Evolutionary conservation across 257 asterid genomes (phyloP).

Genomic region (Petrea volubilis): DNA sequence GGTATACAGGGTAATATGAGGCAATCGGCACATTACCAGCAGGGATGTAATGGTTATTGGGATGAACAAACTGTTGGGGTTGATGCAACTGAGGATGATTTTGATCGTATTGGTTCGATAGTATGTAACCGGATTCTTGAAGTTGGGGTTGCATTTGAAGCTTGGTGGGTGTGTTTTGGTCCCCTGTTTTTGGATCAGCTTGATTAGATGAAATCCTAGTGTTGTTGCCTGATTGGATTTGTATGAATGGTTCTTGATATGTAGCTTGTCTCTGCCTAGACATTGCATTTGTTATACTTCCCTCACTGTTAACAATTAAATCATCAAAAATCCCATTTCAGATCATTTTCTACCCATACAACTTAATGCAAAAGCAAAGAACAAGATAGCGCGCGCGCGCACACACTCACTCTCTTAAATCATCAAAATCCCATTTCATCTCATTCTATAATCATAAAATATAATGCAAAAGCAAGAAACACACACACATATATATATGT

Average conservation of each 20-base stretch:
- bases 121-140: slow-evolving; percentile 50
- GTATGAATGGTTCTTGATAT: slow-evolving; percentile 55
- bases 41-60: slow-evolving; percentile 55
- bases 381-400: no score
- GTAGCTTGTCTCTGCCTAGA: slow-evolving; percentile 62
- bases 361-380: background rate
- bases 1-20: slow-evolving; percentile 62
- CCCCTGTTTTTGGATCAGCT: slow-evolving; percentile 42
- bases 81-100: slow-evolving; percentile 61
- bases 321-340: slow-evolving; percentile 25
- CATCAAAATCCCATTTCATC: no score
- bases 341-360: slow-evolving; percentile 11
- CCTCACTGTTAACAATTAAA: slow-evolving; percentile 57
- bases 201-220: slow-evolving; percentile 39
- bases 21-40: slow-evolving; percentile 51
- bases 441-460: no score
- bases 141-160: slow-evolving; percentile 53
- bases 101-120: slow-evolving; percentile 58
- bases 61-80: slow-evolving; percentile 57
- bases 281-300: slow-evolving; percentile 58
- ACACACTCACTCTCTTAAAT: no score
- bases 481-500: no score
- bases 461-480: no score
- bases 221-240: slow-evolving; percentile 49
- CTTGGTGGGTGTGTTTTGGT: slow-evolving; percentile 39